Evolutionary conservation across 305 asterid genomes (phyloP).

Genomic region (Solanum chacoense): DNA sequence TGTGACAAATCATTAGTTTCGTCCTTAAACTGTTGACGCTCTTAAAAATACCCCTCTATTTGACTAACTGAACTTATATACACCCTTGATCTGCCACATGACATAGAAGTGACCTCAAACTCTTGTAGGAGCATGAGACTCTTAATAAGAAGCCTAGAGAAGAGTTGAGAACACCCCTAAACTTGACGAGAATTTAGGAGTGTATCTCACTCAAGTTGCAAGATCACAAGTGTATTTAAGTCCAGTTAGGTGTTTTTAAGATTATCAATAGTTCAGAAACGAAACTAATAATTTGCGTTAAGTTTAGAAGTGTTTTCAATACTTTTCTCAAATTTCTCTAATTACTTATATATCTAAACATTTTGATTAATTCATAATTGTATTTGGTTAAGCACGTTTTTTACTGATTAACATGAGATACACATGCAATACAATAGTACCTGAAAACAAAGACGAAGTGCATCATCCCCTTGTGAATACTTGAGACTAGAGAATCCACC

Average conservation of each 20-base stretch:
- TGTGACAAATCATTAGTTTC: background rate
- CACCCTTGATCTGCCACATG: background rate
- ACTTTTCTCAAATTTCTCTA: background rate
- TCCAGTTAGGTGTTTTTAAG: background rate
- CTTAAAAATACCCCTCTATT: background rate
- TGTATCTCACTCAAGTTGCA: background rate
- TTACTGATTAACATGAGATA: background rate
- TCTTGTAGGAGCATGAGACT: background rate
- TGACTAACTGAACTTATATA: too few relatives aligned
- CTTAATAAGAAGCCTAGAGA: background rate
- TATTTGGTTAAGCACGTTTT: too few relatives aligned
- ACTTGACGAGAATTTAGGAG: background rate
- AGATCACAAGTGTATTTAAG: too few relatives aligned
- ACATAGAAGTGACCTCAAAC: background rate
- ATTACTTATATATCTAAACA: background rate
- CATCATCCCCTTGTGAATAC: constrained; percentile 77
- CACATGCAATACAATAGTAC: constrained; percentile 8
- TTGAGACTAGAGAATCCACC: constrained; percentile 78
- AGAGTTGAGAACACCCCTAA: too few relatives aligned
- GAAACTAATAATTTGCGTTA: background rate
- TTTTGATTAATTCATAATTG: background rate
- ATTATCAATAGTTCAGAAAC: background rate
- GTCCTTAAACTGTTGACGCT: background rate
- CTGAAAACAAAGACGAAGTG: constrained; percentile 86
- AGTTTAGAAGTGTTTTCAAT: too few relatives aligned